phyloP scores from a whole-genome alignment of 306 rosid species.

The Cicer arietinum region DNA sequence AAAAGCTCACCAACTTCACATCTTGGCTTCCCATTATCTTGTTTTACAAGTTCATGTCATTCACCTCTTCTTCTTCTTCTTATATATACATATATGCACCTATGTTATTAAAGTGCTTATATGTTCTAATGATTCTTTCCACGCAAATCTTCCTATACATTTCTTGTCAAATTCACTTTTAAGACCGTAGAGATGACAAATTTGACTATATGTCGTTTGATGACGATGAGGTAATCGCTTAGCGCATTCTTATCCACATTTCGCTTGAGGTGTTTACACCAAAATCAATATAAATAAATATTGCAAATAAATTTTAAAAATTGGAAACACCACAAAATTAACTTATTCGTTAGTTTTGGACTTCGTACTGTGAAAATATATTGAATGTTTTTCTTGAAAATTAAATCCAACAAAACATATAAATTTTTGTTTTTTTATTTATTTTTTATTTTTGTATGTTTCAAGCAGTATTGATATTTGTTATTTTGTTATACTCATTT shows the following conservation, averaged over 20 bases:
- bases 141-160: neutral
- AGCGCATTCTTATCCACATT: neutral
- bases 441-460: too few species aligned
- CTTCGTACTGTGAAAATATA: too few species aligned
- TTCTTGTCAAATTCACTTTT: neutral
- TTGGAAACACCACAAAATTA: too few species aligned
- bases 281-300: too few species aligned
- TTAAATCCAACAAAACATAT: too few species aligned
- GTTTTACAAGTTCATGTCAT: neutral
- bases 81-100: neutral
- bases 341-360: too few species aligned
- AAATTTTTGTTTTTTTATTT: too few species aligned
- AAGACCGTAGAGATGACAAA: neutral
- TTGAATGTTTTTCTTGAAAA: too few species aligned
- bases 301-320: too few species aligned
- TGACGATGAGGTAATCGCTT: slow-evolving; percentile 13
- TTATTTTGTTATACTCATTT: too few species aligned
- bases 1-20: slow-evolving; percentile 44
- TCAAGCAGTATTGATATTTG: too few species aligned
- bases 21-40: slow-evolving; percentile 45
- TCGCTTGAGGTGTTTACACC: too few species aligned
- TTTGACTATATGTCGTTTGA: neutral
- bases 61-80: neutral
- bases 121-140: neutral
- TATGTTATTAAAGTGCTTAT: neutral